Evolutionary conservation across 345 rosid genomes (phyloP), one percentile per base, ranked within the genome.

Genomic region (Laguncularia racemosa): DNA sequence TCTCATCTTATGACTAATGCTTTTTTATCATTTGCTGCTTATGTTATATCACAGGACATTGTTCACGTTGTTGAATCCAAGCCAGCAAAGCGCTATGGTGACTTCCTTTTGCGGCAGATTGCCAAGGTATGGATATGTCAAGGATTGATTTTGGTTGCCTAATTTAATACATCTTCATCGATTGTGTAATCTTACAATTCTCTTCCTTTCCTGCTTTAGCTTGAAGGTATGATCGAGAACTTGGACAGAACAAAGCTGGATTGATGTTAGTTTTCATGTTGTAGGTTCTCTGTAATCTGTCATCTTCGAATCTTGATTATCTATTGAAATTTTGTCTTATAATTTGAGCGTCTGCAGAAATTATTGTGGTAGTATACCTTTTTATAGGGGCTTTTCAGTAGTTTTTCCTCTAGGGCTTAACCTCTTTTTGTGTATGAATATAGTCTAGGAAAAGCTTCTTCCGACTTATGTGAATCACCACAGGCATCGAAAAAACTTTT

Each of bases 101-200:
- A 93, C 72, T 85, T 77, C 89, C 90, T 85, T 76, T 71, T 93
- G 81, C 76, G 99, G 71, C 97, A 89, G 71, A 81, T 90, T 81
- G 92, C 83, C 48, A 90, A 93, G 92, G 99, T 90, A 72, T 54
- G 55, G 54, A 33, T 44, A n/a, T 23, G n/a, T 14, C 28, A 40
- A n/a, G 54, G 16, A 33, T 10, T 13, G 38, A 1, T 16, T 18
- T 15, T 45, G 44, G 18, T 20, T 18, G 15, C 20, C 48, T 33
- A 56, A 28, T 20, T 47, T 38, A 46, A n/a, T 38, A 33, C 17
- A 26, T 54, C 46, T 55, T n/a, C 13, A 14, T 20, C 44, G 48
- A 17, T 50, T 52, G 15, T 20, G 26, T 19, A 54, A 18, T 9
- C 12, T 14, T 21, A 23, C 28, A 50, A 19, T 53, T 23, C 16